These are phyloP conservation scores for Hericium erinaceus DNA, from an alignment of 768 basidiomycete genomes.

Conservation along the genomic window DNA sequence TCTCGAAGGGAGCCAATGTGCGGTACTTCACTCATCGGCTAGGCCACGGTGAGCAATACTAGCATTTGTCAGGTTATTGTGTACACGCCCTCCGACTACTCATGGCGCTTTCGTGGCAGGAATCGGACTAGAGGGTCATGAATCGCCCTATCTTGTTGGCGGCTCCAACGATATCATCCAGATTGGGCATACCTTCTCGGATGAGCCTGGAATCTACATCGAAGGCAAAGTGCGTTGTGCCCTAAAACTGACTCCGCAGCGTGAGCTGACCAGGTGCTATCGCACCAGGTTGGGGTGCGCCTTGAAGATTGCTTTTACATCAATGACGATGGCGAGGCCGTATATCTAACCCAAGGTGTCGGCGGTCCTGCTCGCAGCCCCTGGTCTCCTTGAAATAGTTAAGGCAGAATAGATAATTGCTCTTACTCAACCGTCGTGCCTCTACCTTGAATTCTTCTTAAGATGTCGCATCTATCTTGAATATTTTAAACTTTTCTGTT, in stretches of 20 bases:
- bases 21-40: slow-evolving; percentile 73
- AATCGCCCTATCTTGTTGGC: slow-evolving; percentile 73
- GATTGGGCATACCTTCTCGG: slow-evolving; percentile 66
- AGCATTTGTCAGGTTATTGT: background rate
- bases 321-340: slow-evolving; percentile 35
- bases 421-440: too few species aligned
- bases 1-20: slow-evolving; percentile 36
- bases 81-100: background rate
- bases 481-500: too few species aligned
- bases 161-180: slow-evolving; percentile 49
- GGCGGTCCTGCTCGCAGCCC: slow-evolving; percentile 45
- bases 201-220: slow-evolving; percentile 76
- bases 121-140: slow-evolving; percentile 79
- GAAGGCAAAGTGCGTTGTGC: slow-evolving; percentile 43
- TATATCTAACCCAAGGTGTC: slow-evolving; percentile 54
- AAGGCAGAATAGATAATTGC: too few species aligned
- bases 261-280: slow-evolving; percentile 5
- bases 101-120: slow-evolving; percentile 30
- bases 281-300: slow-evolving; percentile 57
- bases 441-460: too few species aligned
- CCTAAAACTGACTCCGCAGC: background rate
- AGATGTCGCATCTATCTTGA: too few species aligned
- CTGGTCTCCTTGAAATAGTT: slow-evolving; percentile 23
- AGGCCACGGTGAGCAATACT: slow-evolving; percentile 51
- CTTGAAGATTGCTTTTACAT: slow-evolving; percentile 82